These are phyloP conservation scores for Drosera capensis DNA, from an alignment of 148 eudicot genomes.

Conservation along the genomic window DNA sequence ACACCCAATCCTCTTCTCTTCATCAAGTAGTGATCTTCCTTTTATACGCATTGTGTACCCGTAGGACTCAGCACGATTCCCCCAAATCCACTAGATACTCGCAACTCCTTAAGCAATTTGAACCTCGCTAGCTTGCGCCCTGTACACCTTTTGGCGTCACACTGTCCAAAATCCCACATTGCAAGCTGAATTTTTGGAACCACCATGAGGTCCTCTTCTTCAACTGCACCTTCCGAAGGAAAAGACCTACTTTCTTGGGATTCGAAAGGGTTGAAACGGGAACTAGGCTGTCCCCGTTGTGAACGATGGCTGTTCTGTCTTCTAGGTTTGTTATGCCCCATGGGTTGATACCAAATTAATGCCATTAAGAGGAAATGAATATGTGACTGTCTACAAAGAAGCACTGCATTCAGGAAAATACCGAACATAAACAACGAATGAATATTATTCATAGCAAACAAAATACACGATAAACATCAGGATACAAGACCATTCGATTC, in stretches of 20 bases:
- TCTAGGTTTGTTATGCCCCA: slow-evolving; percentile 65
- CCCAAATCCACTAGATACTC: slow-evolving; percentile 70
- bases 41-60: slow-evolving; percentile 74
- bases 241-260: slow-evolving; percentile 54
- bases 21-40: slow-evolving; percentile 56
- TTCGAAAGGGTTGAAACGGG: slow-evolving; percentile 18
- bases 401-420: neutral
- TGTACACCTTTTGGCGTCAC: slow-evolving; percentile 88
- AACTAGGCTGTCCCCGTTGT: slow-evolving; percentile 37
- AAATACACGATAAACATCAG: too few relatives aligned
- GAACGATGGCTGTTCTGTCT: slow-evolving; percentile 34
- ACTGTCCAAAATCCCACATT: slow-evolving; percentile 99
- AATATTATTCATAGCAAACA: too few relatives aligned
- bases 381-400: neutral
- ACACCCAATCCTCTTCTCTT: slow-evolving; percentile 75
- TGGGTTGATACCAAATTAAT: neutral
- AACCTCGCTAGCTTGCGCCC: slow-evolving; percentile 90
- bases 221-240: slow-evolving; percentile 28
- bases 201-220: slow-evolving; percentile 26
- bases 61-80: slow-evolving; percentile 82
- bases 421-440: too few relatives aligned
- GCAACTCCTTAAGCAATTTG: slow-evolving; percentile 65
- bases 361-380: neutral
- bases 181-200: slow-evolving; percentile 69
- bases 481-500: too few relatives aligned